Evolutionary conservation across 805 yeast species (phyloP).

Genomic region (Kurtzmaniella fragi): DNA sequence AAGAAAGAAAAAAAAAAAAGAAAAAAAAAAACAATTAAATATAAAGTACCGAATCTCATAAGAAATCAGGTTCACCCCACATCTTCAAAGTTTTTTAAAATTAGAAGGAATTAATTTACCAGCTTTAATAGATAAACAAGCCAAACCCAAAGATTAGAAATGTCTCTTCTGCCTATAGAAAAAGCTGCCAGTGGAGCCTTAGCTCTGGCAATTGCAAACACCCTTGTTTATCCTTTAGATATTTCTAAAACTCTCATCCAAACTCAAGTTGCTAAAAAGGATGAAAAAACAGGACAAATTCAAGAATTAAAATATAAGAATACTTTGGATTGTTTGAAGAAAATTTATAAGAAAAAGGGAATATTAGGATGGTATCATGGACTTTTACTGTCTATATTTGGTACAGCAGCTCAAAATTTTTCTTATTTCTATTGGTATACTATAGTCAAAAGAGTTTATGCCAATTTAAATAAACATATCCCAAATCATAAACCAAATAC

Average conservation of each 20-base stretch:
- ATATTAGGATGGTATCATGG: conserved; percentile 70
- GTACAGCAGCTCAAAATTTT: conserved; percentile 73
- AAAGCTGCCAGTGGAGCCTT: conserved; percentile 79
- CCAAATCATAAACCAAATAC: conserved; percentile 46
- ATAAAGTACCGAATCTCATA: conserved; percentile 1
- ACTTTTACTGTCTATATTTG: conserved; percentile 57
- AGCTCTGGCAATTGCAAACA: conserved; percentile 76
- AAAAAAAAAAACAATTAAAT: neutral
- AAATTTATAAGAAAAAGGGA: conserved; percentile 59
- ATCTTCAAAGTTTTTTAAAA: neutral
- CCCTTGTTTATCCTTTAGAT: conserved; percentile 77
- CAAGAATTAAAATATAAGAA: conserved; percentile 42
- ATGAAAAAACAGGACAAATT: conserved; percentile 4
- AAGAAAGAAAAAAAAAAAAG: neutral
- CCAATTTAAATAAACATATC: conserved; percentile 28
- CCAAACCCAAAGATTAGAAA: conserved; percentile 8
- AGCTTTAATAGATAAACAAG: neutral
- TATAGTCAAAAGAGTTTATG: conserved; percentile 54
- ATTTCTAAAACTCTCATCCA: conserved; percentile 73
- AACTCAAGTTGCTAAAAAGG: conserved; percentile 48
- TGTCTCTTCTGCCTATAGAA: conserved; percentile 64
- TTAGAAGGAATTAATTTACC: neutral
- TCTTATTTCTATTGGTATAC: conserved; percentile 88
- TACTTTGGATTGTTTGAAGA: conserved; percentile 56
- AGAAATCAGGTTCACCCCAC: neutral